phyloP scores from a whole-genome alignment of 2,329 filamentous ascomycete species.

The Fusarium sp. region DNA sequence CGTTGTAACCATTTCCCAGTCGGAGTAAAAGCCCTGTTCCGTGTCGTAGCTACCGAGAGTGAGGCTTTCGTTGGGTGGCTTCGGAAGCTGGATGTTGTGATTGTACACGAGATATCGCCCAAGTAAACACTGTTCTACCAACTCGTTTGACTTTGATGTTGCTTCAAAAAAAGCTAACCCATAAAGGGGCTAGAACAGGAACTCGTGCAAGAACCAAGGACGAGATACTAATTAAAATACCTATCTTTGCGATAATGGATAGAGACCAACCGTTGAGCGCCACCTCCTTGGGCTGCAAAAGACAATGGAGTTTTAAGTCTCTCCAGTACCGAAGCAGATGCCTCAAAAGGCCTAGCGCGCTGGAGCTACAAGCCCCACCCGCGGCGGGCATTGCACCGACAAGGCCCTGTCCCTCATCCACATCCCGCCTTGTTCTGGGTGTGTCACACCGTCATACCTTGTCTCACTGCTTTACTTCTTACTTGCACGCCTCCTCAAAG shows the following conservation, averaged over 20 bases:
- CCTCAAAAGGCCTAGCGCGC: slow-evolving; percentile 27
- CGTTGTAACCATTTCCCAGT: not conserved
- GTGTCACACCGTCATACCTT: slow-evolving; percentile 38
- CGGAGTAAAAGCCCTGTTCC: not conserved
- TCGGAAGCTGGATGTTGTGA: not conserved
- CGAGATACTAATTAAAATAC: not conserved
- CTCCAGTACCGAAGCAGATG: slow-evolving; percentile 28
- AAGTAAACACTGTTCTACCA: not conserved
- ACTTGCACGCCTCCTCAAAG: slow-evolving; percentile 26
- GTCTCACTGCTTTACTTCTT: slow-evolving; percentile 22
- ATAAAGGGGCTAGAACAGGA: not conserved
- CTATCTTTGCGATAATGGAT: not conserved
- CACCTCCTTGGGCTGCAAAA: slow-evolving; percentile 19
- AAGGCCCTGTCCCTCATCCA: slow-evolving; percentile 10
- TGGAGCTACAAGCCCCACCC: slow-evolving; percentile 6
- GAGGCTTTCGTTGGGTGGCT: slow-evolving; percentile 2
- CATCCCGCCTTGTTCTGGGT: slow-evolving; percentile 13
- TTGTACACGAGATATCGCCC: not conserved
- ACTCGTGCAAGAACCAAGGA: not conserved
- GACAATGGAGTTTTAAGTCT: slow-evolving; percentile 15
- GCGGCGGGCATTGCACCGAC: slow-evolving; percentile 27
- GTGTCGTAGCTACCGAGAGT: not conserved
- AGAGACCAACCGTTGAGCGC: not conserved
- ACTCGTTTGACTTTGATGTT: not conserved
- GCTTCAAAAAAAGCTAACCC: not conserved